phyloP scores from a whole-genome alignment of 2,329 filamentous ascomycete species.

The Uncinocarpus reesii region DNA sequence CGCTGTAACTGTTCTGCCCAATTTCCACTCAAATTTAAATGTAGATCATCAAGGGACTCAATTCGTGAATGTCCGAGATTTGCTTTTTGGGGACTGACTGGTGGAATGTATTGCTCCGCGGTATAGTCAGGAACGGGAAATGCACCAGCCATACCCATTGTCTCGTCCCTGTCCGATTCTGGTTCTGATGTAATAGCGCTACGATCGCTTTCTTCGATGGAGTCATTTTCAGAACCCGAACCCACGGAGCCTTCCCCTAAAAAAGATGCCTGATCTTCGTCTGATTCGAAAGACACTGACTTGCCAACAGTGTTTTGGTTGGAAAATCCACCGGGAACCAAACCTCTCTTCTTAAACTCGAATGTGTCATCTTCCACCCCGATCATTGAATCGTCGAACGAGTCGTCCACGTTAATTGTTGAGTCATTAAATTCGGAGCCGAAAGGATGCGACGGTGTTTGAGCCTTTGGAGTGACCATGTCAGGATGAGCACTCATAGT shows the following conservation, averaged over 20 bases:
- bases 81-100: constrained; percentile 26
- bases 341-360: constrained; percentile 44
- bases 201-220: constrained; percentile 14
- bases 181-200: constrained; percentile 46
- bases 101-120: constrained; percentile 58
- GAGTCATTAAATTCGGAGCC: constrained; percentile 29
- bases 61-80: constrained; percentile 13
- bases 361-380: constrained; percentile 47
- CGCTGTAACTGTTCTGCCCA: constrained; percentile 92
- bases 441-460: constrained; percentile 24
- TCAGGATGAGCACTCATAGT: constrained; percentile 43
- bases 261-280: constrained; percentile 61
- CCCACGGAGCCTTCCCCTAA: constrained; percentile 84
- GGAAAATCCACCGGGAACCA: constrained; percentile 73
- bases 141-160: constrained; percentile 76
- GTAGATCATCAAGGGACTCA: constrained; percentile 34
- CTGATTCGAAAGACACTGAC: constrained; percentile 26
- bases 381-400: constrained; percentile 28
- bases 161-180: constrained; percentile 53
- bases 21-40: constrained; percentile 57
- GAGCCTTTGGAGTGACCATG: constrained; percentile 37
- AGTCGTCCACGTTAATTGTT: constrained; percentile 34
- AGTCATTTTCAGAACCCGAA: constrained; percentile 50
- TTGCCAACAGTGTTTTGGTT: constrained; percentile 47
- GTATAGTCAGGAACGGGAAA: constrained; percentile 62